phyloP scores from a whole-genome alignment of 2,329 filamentous ascomycete genomes.

The Colletotrichum musae region DNA sequence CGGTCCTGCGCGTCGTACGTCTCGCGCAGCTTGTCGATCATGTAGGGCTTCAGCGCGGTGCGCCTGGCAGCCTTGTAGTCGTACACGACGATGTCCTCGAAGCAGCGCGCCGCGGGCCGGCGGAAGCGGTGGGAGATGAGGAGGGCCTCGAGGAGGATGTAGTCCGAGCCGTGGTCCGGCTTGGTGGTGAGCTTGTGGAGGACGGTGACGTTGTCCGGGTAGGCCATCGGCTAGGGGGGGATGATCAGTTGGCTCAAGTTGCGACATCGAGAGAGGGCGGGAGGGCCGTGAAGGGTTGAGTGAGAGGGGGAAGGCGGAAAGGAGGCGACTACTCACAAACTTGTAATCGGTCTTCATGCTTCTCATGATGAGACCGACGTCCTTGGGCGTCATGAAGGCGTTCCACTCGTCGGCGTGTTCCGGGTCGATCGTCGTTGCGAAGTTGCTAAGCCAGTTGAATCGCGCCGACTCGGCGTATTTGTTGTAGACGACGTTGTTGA shows the following conservation, averaged over 20 bases:
- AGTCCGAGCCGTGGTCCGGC: conserved; percentile 58
- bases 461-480: conserved; percentile 87
- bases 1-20: conserved; percentile 54
- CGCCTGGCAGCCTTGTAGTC: conserved; percentile 64
- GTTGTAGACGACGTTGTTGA: conserved; percentile 90
- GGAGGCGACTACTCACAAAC: conserved; percentile 72
- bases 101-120: conserved; percentile 79
- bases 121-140: conserved; percentile 83
- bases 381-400: conserved; percentile 76
- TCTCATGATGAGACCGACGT: conserved; percentile 81
- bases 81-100: conserved; percentile 86
- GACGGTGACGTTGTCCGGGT: conserved; percentile 85
- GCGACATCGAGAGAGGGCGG: background rate
- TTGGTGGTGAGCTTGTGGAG: conserved; percentile 80
- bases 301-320: background rate
- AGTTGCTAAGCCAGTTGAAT: conserved; percentile 83
- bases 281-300: too few relatives aligned
- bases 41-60: conserved; percentile 57
- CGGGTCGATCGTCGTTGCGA: conserved; percentile 74
- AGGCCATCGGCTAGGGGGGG: conserved; percentile 79
- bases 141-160: conserved; percentile 72
- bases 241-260: conserved; percentile 6
- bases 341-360: conserved; percentile 90
- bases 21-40: conserved; percentile 54
- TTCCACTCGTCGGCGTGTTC: conserved; percentile 75